Evolutionary conservation across 805 yeast species (phyloP), one percentile per base, ranked within the genome.

Genomic region (Komagataella populi): DNA sequence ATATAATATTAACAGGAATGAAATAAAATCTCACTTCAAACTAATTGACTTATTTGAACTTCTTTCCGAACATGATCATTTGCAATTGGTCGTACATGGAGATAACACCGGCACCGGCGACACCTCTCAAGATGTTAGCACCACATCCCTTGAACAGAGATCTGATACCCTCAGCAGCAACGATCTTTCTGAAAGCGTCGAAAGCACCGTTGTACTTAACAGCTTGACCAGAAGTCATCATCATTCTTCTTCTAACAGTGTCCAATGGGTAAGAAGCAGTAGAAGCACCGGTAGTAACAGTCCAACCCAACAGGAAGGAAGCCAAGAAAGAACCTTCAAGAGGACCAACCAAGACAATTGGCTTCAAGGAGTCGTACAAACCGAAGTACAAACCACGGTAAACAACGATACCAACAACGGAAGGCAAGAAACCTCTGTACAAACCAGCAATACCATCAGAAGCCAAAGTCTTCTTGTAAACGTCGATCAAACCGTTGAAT

Each of bases 381-480:
- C 97, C 97, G 74, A 89, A 89, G 89, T 90, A 90, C 68, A 89
- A 79, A 87, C 97, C 97, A 84, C 97, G 88, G 96, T 90, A 89
- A 70, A 88, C 96, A 77, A 90, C 75, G 69, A 89, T 90, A 84
- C 97, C 97, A 64, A 87, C 80, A 71, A 90, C 96, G 65, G 96
- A 89, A 71, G 96, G 96, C 73, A 90, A 87, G 89, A 89, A 89
- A 80, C 97, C 97, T 83, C 97, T 87, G 89, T 89, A 89, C 71
- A 89, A 81, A 85, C 97, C 97, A 63, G 96, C 95, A 74, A 89
- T 69, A 86, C 97, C 97, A 72, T 90, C 97, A 63, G 96, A 68
- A 68, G 90, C 90, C 68, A 89, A 74, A 65, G 97, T 89, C 84
- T 89, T 87, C 80, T 79, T 87, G 88, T 89, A 89, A 66, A 89